Percentiles rank a stretch among this genome's conserved stretches.
Conservation (phyloP, 495 filamentous ascomycete genomes). For the Tetracladium marchalianum region DNA sequence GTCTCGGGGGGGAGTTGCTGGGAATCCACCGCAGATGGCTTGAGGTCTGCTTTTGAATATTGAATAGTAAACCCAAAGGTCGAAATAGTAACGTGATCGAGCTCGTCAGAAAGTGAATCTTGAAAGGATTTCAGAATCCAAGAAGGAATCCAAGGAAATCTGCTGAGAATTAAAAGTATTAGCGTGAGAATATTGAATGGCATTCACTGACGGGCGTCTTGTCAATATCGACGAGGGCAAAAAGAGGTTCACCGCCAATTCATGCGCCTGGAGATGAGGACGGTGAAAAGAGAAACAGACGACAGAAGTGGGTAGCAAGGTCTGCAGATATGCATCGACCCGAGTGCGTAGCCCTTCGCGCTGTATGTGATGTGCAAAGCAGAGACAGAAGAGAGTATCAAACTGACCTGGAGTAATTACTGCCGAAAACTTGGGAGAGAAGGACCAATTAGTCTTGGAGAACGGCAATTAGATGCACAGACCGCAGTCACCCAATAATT, state of each 20-base stretch:
- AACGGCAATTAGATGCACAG: slow-evolving; percentile 5
- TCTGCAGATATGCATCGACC: slow-evolving; percentile 18
- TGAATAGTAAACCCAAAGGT: neutral
- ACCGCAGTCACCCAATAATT: slow-evolving; percentile 8
- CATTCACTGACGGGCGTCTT: neutral
- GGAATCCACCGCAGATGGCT: slow-evolving; percentile 8
- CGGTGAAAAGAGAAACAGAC: neutral
- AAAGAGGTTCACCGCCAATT: slow-evolving; percentile 16
- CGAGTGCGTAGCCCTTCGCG: slow-evolving; percentile 7
- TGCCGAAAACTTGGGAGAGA: slow-evolving; percentile 9
- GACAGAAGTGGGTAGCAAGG: slow-evolving; percentile 1
- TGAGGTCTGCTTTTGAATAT: slow-evolving; percentile 2
- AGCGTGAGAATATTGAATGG: neutral
- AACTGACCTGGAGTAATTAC: slow-evolving; percentile 9
- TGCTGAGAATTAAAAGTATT: neutral
- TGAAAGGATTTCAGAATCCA: neutral
- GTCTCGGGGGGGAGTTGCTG: slow-evolving; percentile 16
- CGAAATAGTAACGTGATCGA: neutral
- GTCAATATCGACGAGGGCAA: neutral
- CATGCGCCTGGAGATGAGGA: neutral
- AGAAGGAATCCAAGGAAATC: neutral
- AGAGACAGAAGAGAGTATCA: slow-evolving; percentile 7
- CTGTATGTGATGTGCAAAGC: slow-evolving; percentile 1
- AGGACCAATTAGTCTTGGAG: slow-evolving; percentile 17
- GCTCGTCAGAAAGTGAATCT: neutral